These are phyloP conservation scores for Medicago lupulina DNA, from an alignment of 306 rosid species.

Conservation along the genomic window DNA sequence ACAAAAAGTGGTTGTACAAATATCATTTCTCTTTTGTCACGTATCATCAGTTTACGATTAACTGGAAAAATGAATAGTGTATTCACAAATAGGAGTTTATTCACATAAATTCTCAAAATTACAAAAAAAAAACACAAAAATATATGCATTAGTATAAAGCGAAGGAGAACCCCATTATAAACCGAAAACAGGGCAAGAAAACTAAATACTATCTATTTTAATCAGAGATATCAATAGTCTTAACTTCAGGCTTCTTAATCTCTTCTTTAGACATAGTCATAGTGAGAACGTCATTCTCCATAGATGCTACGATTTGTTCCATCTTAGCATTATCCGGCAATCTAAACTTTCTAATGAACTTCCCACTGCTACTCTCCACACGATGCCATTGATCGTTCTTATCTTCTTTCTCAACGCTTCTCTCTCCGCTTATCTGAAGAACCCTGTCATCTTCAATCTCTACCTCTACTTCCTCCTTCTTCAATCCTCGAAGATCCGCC, in stretches of 20 bases:
- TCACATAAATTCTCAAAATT: too few relatives aligned
- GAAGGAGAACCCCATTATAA: too few relatives aligned
- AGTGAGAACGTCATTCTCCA: neutral
- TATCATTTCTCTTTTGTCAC: too few relatives aligned
- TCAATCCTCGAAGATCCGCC: neutral
- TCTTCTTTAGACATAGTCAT: neutral
- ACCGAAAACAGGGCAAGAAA: too few relatives aligned
- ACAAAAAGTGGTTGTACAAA: too few relatives aligned
- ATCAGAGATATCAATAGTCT: neutral
- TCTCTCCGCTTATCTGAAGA: constrained; percentile 6
- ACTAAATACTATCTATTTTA: neutral
- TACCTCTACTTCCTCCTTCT: neutral
- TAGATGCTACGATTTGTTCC: too few relatives aligned
- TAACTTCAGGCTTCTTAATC: neutral
- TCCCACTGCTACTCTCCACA: neutral
- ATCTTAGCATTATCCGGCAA: neutral
- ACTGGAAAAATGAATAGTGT: too few relatives aligned
- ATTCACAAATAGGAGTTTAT: too few relatives aligned
- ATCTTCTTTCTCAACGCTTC: constrained; percentile 2
- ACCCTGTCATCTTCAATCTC: neutral
- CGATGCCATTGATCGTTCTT: neutral
- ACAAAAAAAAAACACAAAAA: too few relatives aligned
- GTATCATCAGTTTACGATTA: too few relatives aligned
- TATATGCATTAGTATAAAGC: too few relatives aligned
- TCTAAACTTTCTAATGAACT: neutral